These are phyloP conservation scores for Fusarium equiseti DNA, from an alignment of 2,329 filamentous ascomycete genomes.

Conservation along the genomic window DNA sequence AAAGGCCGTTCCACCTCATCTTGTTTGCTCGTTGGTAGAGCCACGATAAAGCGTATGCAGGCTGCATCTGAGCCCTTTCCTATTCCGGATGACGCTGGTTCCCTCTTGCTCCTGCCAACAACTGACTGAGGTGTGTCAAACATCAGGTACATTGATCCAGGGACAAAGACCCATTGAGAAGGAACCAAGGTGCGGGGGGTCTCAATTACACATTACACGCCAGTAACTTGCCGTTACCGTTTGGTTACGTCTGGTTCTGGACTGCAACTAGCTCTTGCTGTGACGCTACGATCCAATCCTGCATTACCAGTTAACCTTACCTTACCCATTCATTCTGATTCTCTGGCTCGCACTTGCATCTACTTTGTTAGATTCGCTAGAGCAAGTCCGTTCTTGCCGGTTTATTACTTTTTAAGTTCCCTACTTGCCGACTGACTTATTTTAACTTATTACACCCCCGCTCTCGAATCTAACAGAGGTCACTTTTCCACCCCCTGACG, in stretches of 20 bases:
- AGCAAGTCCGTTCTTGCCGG: conserved; percentile 21
- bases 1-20: conserved; percentile 30
- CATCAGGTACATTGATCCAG: conserved; percentile 40
- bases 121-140: conserved; percentile 35
- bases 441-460: conserved; percentile 41
- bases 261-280: conserved; percentile 18
- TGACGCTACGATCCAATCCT: conserved; percentile 23
- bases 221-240: conserved; percentile 7
- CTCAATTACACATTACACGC: conserved; percentile 16
- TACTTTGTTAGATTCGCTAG: conserved; percentile 17
- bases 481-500: conserved; percentile 41
- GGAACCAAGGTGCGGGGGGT: conserved; percentile 34
- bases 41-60: conserved; percentile 27
- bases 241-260: not conserved
- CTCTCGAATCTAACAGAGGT: conserved; percentile 32
- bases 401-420: not conserved
- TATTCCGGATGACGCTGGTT: conserved; percentile 40
- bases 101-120: conserved; percentile 28
- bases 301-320: not conserved
- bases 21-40: conserved; percentile 39
- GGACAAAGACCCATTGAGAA: conserved; percentile 22
- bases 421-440: conserved; percentile 2
- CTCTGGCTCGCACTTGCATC: conserved; percentile 35
- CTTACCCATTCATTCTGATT: conserved; percentile 21
- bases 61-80: conserved; percentile 39